Evolutionary conservation across 176 grass and related monocot genomes (phyloP).

Genomic region (Metroxylon sagu): DNA sequence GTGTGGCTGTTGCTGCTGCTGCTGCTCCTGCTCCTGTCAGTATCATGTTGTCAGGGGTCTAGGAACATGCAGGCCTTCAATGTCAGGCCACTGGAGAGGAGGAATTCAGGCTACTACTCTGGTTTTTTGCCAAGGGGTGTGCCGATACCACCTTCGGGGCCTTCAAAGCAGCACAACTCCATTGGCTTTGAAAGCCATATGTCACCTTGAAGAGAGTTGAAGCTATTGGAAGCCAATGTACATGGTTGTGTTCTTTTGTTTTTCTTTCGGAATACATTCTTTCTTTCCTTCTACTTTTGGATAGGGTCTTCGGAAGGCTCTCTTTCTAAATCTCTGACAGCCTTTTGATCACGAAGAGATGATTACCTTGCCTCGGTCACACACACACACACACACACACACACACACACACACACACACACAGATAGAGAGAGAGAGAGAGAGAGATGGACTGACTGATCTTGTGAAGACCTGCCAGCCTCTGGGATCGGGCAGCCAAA

Average conservation of each 20-base stretch:
- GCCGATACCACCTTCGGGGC: conserved; percentile 45
- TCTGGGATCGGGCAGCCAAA: conserved; percentile 16
- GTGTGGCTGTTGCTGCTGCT: conserved; percentile 25
- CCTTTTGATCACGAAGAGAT: conserved; percentile 9
- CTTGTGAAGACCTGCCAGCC: neutral
- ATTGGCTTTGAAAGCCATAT: conserved; percentile 45
- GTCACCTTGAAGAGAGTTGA: conserved; percentile 25
- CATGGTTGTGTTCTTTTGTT: conserved; percentile 18
- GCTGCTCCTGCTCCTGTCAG: conserved; percentile 24
- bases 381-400: too few relatives aligned
- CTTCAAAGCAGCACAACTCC: conserved; percentile 81
- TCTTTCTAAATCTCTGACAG: conserved; percentile 8
- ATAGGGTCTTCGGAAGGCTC: conserved; percentile 15
- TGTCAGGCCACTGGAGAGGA: conserved; percentile 34
- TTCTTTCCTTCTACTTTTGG: conserved; percentile 11
- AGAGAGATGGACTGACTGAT: conserved; percentile 6
- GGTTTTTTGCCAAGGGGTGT: conserved; percentile 53
- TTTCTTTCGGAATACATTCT: conserved; percentile 19
- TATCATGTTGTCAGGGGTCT: conserved; percentile 42
- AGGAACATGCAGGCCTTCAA: conserved; percentile 54
- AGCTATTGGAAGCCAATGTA: neutral
- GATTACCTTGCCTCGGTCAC: conserved; percentile 5
- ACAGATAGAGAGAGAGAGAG: conserved; percentile 2
- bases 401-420: too few relatives aligned
- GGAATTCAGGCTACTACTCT: conserved; percentile 33